A percentile compares a stretch with the other conserved stretches of the same genome.
phyloP scores from a whole-genome alignment of 1,139 yeast genomes.

The Pichia cactophila region DNA sequence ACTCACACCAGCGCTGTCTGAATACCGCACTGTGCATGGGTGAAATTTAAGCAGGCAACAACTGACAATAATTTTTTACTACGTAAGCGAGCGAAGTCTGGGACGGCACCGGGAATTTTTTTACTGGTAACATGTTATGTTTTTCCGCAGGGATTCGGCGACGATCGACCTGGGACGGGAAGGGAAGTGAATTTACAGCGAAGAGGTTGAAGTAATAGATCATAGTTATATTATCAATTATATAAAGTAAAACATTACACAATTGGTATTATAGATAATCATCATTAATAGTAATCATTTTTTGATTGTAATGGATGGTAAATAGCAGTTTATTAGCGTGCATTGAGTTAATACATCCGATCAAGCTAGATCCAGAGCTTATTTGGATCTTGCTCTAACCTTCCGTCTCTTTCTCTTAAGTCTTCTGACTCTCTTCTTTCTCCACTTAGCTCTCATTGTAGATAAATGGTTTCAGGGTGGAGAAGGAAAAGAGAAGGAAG shows the following conservation, averaged over 20 bases:
- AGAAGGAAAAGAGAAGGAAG: slow-evolving; percentile 8
- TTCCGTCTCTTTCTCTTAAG: slow-evolving; percentile 99
- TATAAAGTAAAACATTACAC: not conserved
- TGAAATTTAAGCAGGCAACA: not conserved
- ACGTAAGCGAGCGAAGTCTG: no score
- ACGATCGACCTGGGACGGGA: not conserved
- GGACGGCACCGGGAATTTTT: no score
- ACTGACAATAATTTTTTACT: no score
- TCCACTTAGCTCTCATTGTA: slow-evolving; percentile 89
- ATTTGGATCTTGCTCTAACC: slow-evolving; percentile 99
- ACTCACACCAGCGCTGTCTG: not conserved
- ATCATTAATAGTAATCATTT: not conserved
- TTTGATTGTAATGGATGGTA: not conserved
- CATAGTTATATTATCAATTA: not conserved
- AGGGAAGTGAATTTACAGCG: not conserved
- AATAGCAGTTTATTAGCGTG: not conserved
- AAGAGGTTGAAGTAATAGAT: no score
- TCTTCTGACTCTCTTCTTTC: slow-evolving; percentile 99
- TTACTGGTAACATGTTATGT: no score
- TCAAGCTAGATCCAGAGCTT: slow-evolving; percentile 40
- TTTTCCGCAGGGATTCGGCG: no score
- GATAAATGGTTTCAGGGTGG: slow-evolving; percentile 12
- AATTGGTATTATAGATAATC: not conserved
- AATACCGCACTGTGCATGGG: no score
- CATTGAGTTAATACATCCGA: not conserved